Evolutionary conservation across 1,284 basidiomycete species (phyloP).

Genomic region (Phellopilus nigrolimitatus): DNA sequence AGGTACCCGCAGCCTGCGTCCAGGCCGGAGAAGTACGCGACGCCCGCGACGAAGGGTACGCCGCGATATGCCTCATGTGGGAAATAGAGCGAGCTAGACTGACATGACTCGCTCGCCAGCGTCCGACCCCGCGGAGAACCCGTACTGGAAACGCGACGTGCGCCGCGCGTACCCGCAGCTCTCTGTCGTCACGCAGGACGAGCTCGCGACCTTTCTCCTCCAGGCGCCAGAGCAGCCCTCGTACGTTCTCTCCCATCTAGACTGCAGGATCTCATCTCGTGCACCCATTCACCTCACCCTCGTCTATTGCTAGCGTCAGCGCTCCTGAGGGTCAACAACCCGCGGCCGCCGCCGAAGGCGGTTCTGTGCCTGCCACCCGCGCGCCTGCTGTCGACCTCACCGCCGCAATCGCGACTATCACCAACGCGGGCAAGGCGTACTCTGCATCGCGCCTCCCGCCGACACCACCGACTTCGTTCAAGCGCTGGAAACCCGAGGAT

Average conservation of each 20-base stretch:
- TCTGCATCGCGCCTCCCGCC: conserved; percentile 69
- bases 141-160: conserved; percentile 94
- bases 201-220: conserved; percentile 78
- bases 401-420: conserved; percentile 63
- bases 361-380: conserved; percentile 44
- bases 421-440: conserved; percentile 57
- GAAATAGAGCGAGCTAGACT: conserved; percentile 3
- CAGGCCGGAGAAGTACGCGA: conserved; percentile 79
- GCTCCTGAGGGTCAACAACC: conserved; percentile 45
- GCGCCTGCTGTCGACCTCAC: conserved; percentile 53
- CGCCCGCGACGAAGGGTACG: conserved; percentile 82
- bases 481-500: conserved; percentile 65
- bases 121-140: conserved; percentile 78
- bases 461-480: conserved; percentile 53
- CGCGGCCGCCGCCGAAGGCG: conserved; percentile 27
- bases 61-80: conserved; percentile 19
- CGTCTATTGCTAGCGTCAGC: conserved; percentile 42
- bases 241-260: conserved; percentile 52
- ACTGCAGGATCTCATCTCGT: no score
- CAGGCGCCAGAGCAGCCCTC: conserved; percentile 65
- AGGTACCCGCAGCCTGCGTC: conserved; percentile 86
- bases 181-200: conserved; percentile 76
- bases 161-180: conserved; percentile 87
- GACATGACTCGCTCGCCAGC: conserved; percentile 47
- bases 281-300: conserved; percentile 4